Evolutionary conservation across 192 early-diverging fungal species (phyloP), one percentile per base, ranked within the genome.

Genomic region (Thamnidium elegans): DNA sequence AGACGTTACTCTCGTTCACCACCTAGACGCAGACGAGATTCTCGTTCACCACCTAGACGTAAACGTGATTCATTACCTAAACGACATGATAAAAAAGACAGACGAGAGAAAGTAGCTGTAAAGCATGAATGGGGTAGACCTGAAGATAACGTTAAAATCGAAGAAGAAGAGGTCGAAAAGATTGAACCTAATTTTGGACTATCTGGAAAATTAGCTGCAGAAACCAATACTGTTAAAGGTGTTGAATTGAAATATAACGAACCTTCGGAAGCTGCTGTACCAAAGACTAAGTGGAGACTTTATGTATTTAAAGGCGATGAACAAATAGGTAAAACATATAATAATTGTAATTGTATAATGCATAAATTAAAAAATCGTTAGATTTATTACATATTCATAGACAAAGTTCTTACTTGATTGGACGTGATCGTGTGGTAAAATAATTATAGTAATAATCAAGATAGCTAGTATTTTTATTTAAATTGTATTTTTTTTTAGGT

Each of bases 301-400:
- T 96, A 96, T 70, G 90, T 96, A 2, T 99, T 97, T 72, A 99
- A 99, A 68, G 91, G 91, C 44, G 84, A 88, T 50, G 86, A 95
- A 47, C 87, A 94, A 70, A 77, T 94, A 32, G 91, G 90, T 87
- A 76, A n/a, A n/a, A n/a, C 64, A 72, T 55, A 13, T 7, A 11
- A 14, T 21, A 21, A 50, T 43, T 32, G 30, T 15, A 55, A 34
- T 15, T n/a, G n/a, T 36, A 36, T 39, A n/a, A 55, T 34, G 7
- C 7, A 30, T 13, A 52, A 26, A 14, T 43, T 26, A 26, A 26
- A 3, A 26, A 26, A 10, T 70, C 13, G n/a, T 1, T 65, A 92
- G 95, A 97, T 74, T 75, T 92, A 53, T 81, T 95, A 44, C 87
- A 90, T 61, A 86, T 97, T 15, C 89, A 93, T 72, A 76, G 89